phyloP scores from a whole-genome alignment of 2,329 filamentous ascomycete genomes.

The Aspergillus amoenus region DNA sequence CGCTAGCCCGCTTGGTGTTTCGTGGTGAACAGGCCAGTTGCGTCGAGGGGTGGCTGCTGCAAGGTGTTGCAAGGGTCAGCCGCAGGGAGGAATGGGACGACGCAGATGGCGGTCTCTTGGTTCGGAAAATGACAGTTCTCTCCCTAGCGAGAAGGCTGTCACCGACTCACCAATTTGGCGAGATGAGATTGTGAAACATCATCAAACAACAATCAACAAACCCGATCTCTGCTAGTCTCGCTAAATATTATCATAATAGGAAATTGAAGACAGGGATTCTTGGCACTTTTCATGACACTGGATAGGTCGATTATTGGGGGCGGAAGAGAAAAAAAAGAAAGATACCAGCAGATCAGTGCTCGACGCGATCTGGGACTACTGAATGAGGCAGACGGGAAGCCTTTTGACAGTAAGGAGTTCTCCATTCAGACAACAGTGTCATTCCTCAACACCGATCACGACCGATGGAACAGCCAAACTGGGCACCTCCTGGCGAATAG shows the following conservation, averaged over 20 bases:
- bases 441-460: no score
- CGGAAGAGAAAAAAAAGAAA: neutral
- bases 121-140: neutral
- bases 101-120: constrained; percentile 5
- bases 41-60: neutral
- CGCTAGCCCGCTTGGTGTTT: neutral
- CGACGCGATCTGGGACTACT: neutral
- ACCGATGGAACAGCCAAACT: neutral
- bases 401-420: neutral
- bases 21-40: neutral
- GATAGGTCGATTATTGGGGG: constrained; percentile 4
- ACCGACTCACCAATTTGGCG: neutral
- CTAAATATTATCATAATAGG: constrained; percentile 12
- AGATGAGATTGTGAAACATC: constrained; percentile 8
- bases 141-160: neutral
- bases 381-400: neutral
- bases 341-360: constrained; percentile 1
- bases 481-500: neutral
- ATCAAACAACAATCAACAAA: neutral
- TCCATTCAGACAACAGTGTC: no score
- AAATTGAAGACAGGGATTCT: constrained; percentile 6
- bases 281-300: neutral
- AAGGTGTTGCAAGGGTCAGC: constrained; percentile 1
- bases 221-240: constrained; percentile 7
- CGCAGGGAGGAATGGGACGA: neutral